phyloP scores from a whole-genome alignment of 179 eudicot species.

The Spinacia oleracea region DNA sequence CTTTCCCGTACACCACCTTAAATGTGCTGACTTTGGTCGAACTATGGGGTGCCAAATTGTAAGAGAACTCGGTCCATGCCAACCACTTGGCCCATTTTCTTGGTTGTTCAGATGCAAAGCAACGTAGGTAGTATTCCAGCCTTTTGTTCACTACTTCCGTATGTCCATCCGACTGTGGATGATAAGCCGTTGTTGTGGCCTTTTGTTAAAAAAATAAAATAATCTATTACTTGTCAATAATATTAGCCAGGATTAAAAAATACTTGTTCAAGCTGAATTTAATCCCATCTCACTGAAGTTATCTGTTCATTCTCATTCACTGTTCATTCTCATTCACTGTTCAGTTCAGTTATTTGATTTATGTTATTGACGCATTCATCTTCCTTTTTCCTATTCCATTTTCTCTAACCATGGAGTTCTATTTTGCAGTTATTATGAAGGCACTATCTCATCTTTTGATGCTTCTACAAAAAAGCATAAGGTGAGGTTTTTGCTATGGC shows the following conservation, averaged over 20 bases:
- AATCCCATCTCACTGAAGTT: background rate
- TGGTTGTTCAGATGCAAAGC: too few relatives aligned
- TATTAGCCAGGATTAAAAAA: background rate
- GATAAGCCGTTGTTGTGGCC: too few relatives aligned
- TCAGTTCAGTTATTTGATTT: background rate
- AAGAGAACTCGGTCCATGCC: too few relatives aligned
- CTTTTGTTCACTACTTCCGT: too few relatives aligned
- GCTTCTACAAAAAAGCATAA: conserved; percentile 22
- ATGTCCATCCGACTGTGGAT: too few relatives aligned
- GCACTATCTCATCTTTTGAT: conserved; percentile 28
- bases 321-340: background rate
- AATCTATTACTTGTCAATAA: too few relatives aligned
- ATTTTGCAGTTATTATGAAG: conserved; percentile 34
- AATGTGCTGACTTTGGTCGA: too few relatives aligned
- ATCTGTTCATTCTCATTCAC: background rate
- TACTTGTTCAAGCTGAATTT: background rate
- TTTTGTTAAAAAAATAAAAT: too few relatives aligned
- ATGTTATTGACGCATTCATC: background rate
- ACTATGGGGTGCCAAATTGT: too few relatives aligned
- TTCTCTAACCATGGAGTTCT: conserved; percentile 5
- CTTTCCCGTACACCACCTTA: too few relatives aligned
- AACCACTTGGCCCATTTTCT: too few relatives aligned
- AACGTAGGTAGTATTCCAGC: too few relatives aligned
- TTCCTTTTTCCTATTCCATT: background rate
- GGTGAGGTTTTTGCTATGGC: conserved; percentile 20